A percentile compares a stretch with the other conserved stretches of the same genome.
phyloP scores from a whole-genome alignment of 2,329 filamentous ascomycete genomes.

The Lachnellula willkommii region DNA sequence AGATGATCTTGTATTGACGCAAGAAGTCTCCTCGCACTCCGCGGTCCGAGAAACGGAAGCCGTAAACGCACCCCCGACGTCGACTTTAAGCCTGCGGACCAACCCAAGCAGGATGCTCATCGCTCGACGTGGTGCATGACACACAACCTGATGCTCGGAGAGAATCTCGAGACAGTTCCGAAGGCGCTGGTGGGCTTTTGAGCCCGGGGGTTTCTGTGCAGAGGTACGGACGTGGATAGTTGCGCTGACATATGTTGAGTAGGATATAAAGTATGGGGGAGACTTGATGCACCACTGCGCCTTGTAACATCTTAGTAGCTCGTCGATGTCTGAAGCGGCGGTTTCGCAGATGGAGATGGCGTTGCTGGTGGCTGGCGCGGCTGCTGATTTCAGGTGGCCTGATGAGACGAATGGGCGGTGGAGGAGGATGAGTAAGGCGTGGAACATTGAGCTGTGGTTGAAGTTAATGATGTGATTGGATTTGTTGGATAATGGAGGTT shows the following conservation, averaged over 20 bases:
- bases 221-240: conserved; percentile 17
- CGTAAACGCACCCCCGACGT: not conserved
- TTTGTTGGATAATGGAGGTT: not conserved
- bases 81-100: conserved; percentile 5
- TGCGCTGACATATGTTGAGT: conserved; percentile 43
- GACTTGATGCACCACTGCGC: conserved; percentile 40
- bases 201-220: conserved; percentile 7
- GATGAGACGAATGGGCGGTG: conserved; percentile 49
- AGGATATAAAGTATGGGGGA: conserved; percentile 50
- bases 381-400: conserved; percentile 42
- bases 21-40: not conserved
- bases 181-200: conserved; percentile 4
- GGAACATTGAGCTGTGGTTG: conserved; percentile 37
- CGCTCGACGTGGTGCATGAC: conserved; percentile 8
- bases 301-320: conserved; percentile 41
- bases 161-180: conserved; percentile 9
- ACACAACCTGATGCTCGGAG: conserved; percentile 1
- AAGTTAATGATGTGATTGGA: not conserved
- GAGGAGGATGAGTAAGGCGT: conserved; percentile 48
- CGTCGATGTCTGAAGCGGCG: conserved; percentile 42
- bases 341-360: conserved; percentile 39
- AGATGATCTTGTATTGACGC: not conserved
- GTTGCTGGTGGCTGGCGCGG: conserved; percentile 37
- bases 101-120: conserved; percentile 3
- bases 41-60: too few species aligned